phyloP scores from a whole-genome alignment of 139 green algal species.

The Chlamydomonas sphaeroides region DNA sequence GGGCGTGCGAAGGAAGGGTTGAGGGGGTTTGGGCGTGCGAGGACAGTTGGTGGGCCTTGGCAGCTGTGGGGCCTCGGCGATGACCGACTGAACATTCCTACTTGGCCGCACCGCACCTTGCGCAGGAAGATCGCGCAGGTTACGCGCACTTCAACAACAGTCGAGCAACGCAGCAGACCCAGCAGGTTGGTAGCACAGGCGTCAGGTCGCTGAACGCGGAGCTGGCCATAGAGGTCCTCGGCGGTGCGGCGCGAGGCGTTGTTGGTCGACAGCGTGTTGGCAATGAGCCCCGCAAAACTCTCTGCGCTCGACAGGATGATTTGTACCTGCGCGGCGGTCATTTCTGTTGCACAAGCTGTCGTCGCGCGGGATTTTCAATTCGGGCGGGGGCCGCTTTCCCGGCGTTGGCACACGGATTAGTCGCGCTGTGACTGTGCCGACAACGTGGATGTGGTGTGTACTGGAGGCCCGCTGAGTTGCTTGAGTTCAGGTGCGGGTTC shows the following conservation, averaged over 20 bases:
- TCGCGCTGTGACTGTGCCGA: no score
- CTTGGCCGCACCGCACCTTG: constrained; percentile 76
- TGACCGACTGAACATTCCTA: no score
- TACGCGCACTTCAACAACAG: constrained; percentile 59
- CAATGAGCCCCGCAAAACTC: constrained; percentile 82
- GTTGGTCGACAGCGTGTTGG: constrained; percentile 79
- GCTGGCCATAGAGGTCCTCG: constrained; percentile 75
- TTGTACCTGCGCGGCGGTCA: constrained; percentile 27
- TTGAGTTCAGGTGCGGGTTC: no score
- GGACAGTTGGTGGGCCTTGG: no score
- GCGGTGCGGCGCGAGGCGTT: constrained; percentile 77
- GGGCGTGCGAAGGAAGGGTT: no score
- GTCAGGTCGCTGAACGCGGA: constrained; percentile 75
- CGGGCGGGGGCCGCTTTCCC: no score
- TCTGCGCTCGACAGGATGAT: constrained; percentile 21
- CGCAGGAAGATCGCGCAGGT: constrained; percentile 84
- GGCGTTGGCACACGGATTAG: no score
- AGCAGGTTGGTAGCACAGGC: constrained; percentile 70
- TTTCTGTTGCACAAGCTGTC: no score
- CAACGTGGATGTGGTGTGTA: no score
- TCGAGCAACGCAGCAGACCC: constrained; percentile 62
- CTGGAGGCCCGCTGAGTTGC: no score
- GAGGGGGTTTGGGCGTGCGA: no score
- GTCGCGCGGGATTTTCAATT: no score
- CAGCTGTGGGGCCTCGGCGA: background rate